These are phyloP conservation scores for Trametes sanguinea DNA, from an alignment of 768 basidiomycete species.

Conservation along the genomic window DNA sequence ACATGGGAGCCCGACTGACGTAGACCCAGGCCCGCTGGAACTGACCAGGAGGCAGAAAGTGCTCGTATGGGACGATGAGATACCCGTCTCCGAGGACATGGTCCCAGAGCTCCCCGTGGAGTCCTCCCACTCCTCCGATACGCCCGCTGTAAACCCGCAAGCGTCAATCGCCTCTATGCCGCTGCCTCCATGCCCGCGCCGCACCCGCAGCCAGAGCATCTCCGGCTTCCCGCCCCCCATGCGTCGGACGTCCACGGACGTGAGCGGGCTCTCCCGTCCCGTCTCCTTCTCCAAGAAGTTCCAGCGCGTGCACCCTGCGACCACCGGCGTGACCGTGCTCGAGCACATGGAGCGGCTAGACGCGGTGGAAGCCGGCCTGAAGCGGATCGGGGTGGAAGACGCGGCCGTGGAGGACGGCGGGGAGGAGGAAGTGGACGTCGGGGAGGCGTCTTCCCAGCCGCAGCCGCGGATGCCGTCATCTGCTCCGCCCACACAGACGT, in stretches of 20 bases:
- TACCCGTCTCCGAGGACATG: constrained; percentile 67
- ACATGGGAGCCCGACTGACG: constrained; percentile 6
- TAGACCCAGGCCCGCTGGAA: constrained; percentile 74
- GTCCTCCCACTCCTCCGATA: constrained; percentile 34
- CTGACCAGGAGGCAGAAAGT: constrained; percentile 81
- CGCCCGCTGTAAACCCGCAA: constrained; percentile 49
- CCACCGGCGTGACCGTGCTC: constrained; percentile 82
- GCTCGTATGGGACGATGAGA: constrained; percentile 84
- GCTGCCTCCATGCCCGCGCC: constrained; percentile 47
- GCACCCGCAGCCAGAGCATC: constrained; percentile 60
- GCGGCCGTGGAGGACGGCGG: constrained; percentile 45
- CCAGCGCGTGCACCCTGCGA: constrained; percentile 80
- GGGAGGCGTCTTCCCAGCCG: constrained; percentile 38
- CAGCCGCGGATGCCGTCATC: constrained; percentile 8
- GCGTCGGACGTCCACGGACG: constrained; percentile 62
- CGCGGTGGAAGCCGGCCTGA: constrained; percentile 76
- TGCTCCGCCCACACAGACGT: constrained; percentile 17
- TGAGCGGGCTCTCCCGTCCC: constrained; percentile 65
- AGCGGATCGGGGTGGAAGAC: constrained; percentile 64
- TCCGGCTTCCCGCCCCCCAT: constrained; percentile 70
- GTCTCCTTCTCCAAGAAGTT: constrained; percentile 86
- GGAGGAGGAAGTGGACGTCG: constrained; percentile 67
- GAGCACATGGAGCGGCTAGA: constrained; percentile 86
- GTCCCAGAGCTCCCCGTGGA: constrained; percentile 36
- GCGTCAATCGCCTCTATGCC: constrained; percentile 66